Percentiles rank a stretch among this genome's conserved stretches.
phyloP scores from a whole-genome alignment of 2,329 filamentous ascomycete genomes.

The Fusarium oxysporum region DNA sequence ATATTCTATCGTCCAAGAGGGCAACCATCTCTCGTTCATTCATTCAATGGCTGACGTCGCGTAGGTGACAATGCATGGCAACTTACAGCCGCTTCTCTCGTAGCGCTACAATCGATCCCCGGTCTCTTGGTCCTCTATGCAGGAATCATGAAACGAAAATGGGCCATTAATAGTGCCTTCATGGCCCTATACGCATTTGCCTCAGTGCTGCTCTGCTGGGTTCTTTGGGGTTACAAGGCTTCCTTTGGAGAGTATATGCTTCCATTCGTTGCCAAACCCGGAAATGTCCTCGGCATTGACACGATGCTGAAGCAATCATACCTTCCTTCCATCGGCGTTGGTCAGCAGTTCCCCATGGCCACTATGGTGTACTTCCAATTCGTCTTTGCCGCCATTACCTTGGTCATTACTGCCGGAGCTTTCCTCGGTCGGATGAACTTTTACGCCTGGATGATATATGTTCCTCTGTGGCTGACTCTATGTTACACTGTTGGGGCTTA shows the following conservation, averaged over 20 bases:
- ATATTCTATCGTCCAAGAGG: accelerated
- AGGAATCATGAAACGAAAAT: background rate
- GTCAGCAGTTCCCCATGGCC: background rate
- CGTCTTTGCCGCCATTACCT: background rate
- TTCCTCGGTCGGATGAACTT: background rate
- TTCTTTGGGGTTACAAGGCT: constrained; percentile 1
- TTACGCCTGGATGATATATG: background rate
- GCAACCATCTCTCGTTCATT: accelerated
- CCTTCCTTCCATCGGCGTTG: background rate
- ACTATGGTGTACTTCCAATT: background rate
- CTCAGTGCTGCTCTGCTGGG: background rate
- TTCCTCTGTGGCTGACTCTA: background rate
- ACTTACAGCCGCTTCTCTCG: background rate
- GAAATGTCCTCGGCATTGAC: background rate
- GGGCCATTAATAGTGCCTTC: background rate
- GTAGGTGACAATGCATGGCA: background rate
- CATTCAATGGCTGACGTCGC: accelerated
- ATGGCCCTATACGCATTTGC: background rate
- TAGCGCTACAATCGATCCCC: background rate
- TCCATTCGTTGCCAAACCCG: background rate
- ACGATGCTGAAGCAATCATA: background rate
- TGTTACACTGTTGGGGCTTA: background rate
- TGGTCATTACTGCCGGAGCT: constrained; percentile 1
- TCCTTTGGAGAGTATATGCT: background rate
- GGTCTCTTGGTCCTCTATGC: background rate